A percentile compares a stretch with the other conserved stretches of the same genome.
Evolutionary conservation across 2,329 filamentous ascomycete species (phyloP).

Genomic region (Verticillium albo-atrum): DNA sequence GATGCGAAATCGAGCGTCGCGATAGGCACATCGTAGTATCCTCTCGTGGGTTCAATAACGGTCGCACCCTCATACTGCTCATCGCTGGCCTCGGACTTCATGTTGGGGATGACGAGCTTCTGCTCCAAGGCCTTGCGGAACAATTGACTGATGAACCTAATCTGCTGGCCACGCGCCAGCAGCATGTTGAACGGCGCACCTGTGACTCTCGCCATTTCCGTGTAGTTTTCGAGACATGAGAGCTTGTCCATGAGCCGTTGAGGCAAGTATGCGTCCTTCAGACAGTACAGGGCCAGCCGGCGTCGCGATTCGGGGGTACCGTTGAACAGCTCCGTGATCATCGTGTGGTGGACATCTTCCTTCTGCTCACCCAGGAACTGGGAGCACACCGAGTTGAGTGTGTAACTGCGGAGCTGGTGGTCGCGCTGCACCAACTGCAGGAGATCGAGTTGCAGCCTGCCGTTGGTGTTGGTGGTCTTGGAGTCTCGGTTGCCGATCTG

Average conservation of each 20-base stretch:
- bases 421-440: constrained; percentile 94
- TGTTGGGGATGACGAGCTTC: constrained; percentile 88
- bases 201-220: constrained; percentile 98
- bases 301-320: constrained; percentile 90
- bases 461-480: constrained; percentile 91
- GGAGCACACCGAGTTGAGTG: constrained; percentile 90
- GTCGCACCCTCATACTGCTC: constrained; percentile 98
- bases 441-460: constrained; percentile 85
- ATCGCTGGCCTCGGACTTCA: constrained; percentile 64
- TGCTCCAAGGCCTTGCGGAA: constrained; percentile 94
- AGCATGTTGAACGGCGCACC: constrained; percentile 96
- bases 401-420: constrained; percentile 93
- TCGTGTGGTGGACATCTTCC: constrained; percentile 97
- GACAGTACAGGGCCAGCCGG: constrained; percentile 87
- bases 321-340: constrained; percentile 98
- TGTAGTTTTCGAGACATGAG: constrained; percentile 98
- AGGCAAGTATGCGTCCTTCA: constrained; percentile 95
- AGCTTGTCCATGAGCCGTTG: constrained; percentile 95
- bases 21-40: constrained; percentile 92
- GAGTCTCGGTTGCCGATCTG: constrained; percentile 97
- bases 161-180: constrained; percentile 86
- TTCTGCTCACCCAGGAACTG: constrained; percentile 97
- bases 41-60: constrained; percentile 90
- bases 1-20: constrained; percentile 98
- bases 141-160: constrained; percentile 96